Percentiles rank a stretch among this genome's conserved stretches.
phyloP scores from a whole-genome alignment of 2,329 filamentous ascomycete species.

The Verticillium dahliae region DNA sequence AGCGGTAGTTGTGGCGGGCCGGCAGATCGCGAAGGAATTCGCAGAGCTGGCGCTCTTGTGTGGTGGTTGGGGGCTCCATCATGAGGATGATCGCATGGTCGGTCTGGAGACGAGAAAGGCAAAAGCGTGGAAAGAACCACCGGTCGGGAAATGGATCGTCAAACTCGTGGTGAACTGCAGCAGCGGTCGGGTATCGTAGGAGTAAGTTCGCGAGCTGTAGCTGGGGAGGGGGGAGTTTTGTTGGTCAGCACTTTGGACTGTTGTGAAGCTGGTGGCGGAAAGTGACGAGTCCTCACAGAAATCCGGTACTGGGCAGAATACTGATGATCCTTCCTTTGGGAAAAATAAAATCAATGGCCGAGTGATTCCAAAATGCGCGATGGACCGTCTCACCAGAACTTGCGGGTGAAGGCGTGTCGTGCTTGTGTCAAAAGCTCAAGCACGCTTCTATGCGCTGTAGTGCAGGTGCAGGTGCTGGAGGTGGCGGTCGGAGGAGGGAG shows the following conservation, averaged over 20 bases:
- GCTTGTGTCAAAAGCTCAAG: not conserved
- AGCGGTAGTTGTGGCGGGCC: slow-evolving; percentile 65
- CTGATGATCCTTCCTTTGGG: not conserved
- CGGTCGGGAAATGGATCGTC: not conserved
- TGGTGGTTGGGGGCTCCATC: slow-evolving; percentile 52
- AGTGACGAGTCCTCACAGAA: not conserved
- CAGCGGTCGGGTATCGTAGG: not conserved
- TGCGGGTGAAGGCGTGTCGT: not conserved
- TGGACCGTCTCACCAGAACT: not conserved
- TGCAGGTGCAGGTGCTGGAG: not conserved
- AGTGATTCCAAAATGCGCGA: not conserved
- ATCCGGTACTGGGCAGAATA: not conserved
- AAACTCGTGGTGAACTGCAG: not conserved
- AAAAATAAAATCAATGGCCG: not conserved
- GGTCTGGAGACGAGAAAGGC: not conserved
- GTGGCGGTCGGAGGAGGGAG: not conserved
- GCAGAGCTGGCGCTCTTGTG: slow-evolving; percentile 76
- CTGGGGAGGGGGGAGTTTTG: not conserved
- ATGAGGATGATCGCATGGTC: slow-evolving; percentile 6
- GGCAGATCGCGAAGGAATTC: slow-evolving; percentile 76
- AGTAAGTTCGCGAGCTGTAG: not conserved
- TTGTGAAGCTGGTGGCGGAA: not conserved
- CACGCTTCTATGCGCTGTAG: not conserved
- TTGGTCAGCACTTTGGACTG: not conserved
- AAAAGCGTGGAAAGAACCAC: not conserved